phyloP scores from a whole-genome alignment of 2,329 filamentous ascomycete species.

The Hirsutella thompsonii region DNA sequence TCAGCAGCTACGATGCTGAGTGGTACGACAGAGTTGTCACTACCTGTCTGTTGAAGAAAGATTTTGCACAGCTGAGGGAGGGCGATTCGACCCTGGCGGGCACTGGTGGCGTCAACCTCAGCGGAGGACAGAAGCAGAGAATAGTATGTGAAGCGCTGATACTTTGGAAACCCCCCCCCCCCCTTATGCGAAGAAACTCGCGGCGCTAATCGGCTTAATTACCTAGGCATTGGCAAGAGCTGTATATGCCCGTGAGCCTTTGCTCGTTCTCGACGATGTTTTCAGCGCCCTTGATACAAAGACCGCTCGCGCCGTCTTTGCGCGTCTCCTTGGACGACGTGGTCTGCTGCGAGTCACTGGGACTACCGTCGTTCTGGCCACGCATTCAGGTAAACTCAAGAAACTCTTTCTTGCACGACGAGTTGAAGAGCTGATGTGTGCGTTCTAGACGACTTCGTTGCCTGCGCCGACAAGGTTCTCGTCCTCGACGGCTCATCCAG shows the following conservation, averaged over 20 bases:
- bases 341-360: slow-evolving; percentile 1
- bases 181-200: slow-evolving; percentile 10
- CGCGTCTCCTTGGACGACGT: background rate
- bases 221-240: slow-evolving; percentile 2
- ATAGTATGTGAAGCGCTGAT: slow-evolving; percentile 7
- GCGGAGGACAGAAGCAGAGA: slow-evolving; percentile 22
- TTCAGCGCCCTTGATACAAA: slow-evolving; percentile 3
- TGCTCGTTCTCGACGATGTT: slow-evolving; percentile 3
- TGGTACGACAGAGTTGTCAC: slow-evolving; percentile 15
- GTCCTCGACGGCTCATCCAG: background rate
- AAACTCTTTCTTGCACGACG: too few species aligned
- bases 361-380: slow-evolving; percentile 3
- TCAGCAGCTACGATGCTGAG: slow-evolving; percentile 9
- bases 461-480: slow-evolving; percentile 1
- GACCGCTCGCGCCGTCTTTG: slow-evolving; percentile 1
- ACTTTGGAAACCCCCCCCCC: background rate
- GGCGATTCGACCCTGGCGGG: slow-evolving; percentile 21
- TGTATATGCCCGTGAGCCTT: slow-evolving; percentile 1
- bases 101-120: slow-evolving; percentile 20
- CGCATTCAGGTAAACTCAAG: slow-evolving; percentile 2
- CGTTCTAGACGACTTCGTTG: too few species aligned
- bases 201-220: background rate
- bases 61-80: slow-evolving; percentile 14
- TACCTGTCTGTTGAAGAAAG: slow-evolving; percentile 13
- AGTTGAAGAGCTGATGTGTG: too few species aligned